Percentiles rank a stretch among this genome's conserved stretches.
phyloP scores from a whole-genome alignment of 2,329 filamentous ascomycete genomes.

The Fusarium luffae region DNA sequence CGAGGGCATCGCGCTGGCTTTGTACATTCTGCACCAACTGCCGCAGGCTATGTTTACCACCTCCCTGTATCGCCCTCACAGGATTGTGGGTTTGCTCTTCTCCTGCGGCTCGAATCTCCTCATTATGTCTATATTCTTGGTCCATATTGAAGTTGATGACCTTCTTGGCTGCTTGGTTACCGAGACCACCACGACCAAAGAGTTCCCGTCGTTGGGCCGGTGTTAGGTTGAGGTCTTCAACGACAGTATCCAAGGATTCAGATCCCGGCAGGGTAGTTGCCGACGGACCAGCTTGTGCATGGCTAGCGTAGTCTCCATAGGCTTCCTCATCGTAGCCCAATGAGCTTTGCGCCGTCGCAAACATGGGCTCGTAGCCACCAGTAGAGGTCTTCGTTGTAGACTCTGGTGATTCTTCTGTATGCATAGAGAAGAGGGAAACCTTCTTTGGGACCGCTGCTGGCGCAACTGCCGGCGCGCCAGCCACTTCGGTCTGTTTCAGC shows the following conservation, averaged over 20 bases:
- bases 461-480: conserved; percentile 24
- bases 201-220: conserved; percentile 82
- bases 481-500: conserved; percentile 30
- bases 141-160: conserved; percentile 92
- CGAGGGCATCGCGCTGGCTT: conserved; percentile 85
- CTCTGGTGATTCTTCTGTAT: conserved; percentile 53
- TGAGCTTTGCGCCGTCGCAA: conserved; percentile 50
- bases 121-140: conserved; percentile 86
- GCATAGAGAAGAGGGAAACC: conserved; percentile 76
- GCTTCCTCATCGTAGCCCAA: conserved; percentile 35
- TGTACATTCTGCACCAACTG: conserved; percentile 87
- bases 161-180: conserved; percentile 58
- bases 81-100: conserved; percentile 82
- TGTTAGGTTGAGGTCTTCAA: conserved; percentile 81
- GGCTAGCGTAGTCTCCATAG: conserved; percentile 48
- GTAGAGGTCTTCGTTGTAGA: conserved; percentile 38
- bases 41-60: conserved; percentile 82
- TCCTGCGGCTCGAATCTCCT: conserved; percentile 76
- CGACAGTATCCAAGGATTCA: conserved; percentile 77
- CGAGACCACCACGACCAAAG: conserved; percentile 74
- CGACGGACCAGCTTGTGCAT: conserved; percentile 48
- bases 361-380: conserved; percentile 64
- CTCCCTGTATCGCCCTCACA: conserved; percentile 82
- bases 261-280: conserved; percentile 45
- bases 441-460: conserved; percentile 57